Percentiles rank a stretch among this genome's conserved stretches.
Evolutionary conservation across 495 filamentous ascomycete species (phyloP).

Genomic region (Hypoxylon fragiforme): DNA sequence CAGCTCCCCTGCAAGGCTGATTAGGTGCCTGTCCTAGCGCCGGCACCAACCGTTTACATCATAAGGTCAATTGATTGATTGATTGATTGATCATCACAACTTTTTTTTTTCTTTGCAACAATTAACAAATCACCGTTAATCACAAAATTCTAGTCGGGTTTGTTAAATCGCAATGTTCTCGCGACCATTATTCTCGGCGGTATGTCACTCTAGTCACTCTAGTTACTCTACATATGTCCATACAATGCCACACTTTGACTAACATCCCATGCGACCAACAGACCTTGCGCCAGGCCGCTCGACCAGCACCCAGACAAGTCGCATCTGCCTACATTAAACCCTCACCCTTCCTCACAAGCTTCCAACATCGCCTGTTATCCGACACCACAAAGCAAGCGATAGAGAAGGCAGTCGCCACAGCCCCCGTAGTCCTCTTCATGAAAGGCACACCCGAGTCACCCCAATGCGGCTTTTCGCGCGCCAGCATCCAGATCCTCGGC

Average conservation of each 20-base stretch:
- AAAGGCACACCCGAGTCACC: slow-evolving; percentile 96
- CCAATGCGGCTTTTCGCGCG: slow-evolving; percentile 97
- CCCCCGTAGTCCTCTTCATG: slow-evolving; percentile 97
- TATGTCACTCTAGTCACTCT: too few species aligned
- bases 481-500: slow-evolving; percentile 91
- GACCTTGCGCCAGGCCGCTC: slow-evolving; percentile 44
- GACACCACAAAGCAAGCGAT: slow-evolving; percentile 76
- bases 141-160: background rate
- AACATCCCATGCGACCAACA: slow-evolving; percentile 5
- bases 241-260: slow-evolving; percentile 1
- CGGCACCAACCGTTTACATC: slow-evolving; percentile 29
- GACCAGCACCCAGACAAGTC: slow-evolving; percentile 38
- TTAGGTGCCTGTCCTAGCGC: background rate
- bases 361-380: slow-evolving; percentile 69
- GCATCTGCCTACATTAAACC: slow-evolving; percentile 20
- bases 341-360: slow-evolving; percentile 39
- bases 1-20: slow-evolving; percentile 16
- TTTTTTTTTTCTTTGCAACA: slow-evolving; percentile 16
- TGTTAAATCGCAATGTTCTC: slow-evolving; percentile 22
- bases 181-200: slow-evolving; percentile 27
- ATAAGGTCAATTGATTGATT: background rate
- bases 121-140: background rate
- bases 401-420: slow-evolving; percentile 79
- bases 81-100: slow-evolving; percentile 15
- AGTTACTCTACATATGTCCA: background rate